Percentiles rank a stretch among this genome's conserved stretches.
Evolutionary conservation across 2,329 filamentous ascomycete genomes (phyloP).

Genomic region (Cytospora mali): DNA sequence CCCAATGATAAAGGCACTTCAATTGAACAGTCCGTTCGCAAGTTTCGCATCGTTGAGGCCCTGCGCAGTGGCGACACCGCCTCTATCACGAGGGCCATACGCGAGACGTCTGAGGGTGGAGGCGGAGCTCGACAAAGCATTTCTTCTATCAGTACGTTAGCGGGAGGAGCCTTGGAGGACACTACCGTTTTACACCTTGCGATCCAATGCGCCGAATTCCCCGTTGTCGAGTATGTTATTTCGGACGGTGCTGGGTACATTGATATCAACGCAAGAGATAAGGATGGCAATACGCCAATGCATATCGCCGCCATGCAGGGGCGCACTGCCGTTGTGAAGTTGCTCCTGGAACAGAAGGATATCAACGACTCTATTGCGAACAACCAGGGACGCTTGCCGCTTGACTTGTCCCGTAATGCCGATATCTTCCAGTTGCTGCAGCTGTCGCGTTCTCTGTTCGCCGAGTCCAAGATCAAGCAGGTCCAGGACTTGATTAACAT

Average conservation of each 20-base stretch:
- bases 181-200: conserved; percentile 92
- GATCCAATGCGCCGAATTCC: conserved; percentile 90
- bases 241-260: conserved; percentile 68
- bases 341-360: conserved; percentile 77
- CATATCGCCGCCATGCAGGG: conserved; percentile 86
- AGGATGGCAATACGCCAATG: conserved; percentile 91
- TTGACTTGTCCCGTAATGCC: conserved; percentile 87
- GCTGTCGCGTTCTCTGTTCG: conserved; percentile 83
- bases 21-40: conserved; percentile 91
- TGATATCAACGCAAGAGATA: conserved; percentile 88
- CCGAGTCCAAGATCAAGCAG: conserved; percentile 81
- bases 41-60: conserved; percentile 93
- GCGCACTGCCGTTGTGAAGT: conserved; percentile 75
- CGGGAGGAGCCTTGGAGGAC: conserved; percentile 64
- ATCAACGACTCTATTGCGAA: conserved; percentile 91
- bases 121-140: conserved; percentile 54
- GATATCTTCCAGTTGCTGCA: conserved; percentile 97
- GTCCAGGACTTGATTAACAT: conserved; percentile 77
- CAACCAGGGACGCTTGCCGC: conserved; percentile 77
- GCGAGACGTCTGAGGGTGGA: conserved; percentile 60
- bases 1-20: conserved; percentile 51
- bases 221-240: conserved; percentile 93
- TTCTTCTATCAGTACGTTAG: conserved; percentile 52
- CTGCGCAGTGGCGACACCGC: conserved; percentile 87
- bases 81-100: conserved; percentile 83